phyloP scores from a whole-genome alignment of 2,329 filamentous ascomycete genomes.

The Furcasterigmium furcatum region DNA sequence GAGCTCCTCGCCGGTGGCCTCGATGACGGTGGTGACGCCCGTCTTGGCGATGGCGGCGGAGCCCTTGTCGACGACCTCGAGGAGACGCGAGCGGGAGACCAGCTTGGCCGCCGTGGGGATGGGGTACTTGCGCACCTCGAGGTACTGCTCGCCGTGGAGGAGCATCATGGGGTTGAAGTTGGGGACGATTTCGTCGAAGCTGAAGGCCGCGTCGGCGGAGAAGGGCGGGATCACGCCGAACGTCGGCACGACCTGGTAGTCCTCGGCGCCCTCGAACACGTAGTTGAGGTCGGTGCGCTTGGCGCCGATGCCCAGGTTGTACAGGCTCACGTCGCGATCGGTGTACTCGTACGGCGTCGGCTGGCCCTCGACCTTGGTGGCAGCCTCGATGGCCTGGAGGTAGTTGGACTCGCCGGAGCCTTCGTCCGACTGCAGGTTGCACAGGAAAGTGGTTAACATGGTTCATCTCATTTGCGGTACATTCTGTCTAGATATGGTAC shows the following conservation, averaged over 20 bases:
- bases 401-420: constrained; percentile 42
- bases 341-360: constrained; percentile 79
- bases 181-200: constrained; percentile 77
- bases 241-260: constrained; percentile 93
- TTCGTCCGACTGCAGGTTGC: constrained; percentile 16
- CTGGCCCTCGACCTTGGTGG: constrained; percentile 65
- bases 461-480: background rate
- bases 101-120: constrained; percentile 82
- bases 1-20: constrained; percentile 79
- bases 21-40: constrained; percentile 79
- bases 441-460: constrained; percentile 13
- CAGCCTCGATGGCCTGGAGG: constrained; percentile 71
- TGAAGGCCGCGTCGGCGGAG: constrained; percentile 76
- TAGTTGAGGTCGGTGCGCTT: constrained; percentile 85
- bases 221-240: constrained; percentile 96
- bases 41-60: constrained; percentile 79
- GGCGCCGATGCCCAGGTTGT: constrained; percentile 91
- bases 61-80: constrained; percentile 97
- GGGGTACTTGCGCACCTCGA: constrained; percentile 89
- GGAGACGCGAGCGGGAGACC: constrained; percentile 71
- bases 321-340: constrained; percentile 87
- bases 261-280: constrained; percentile 84
- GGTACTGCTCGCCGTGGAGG: constrained; percentile 96
- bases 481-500: constrained; percentile 18
- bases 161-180: constrained; percentile 99